Evolutionary conservation across 129 eudicot genomes (phyloP).

Genomic region (Mikania micrantha): DNA sequence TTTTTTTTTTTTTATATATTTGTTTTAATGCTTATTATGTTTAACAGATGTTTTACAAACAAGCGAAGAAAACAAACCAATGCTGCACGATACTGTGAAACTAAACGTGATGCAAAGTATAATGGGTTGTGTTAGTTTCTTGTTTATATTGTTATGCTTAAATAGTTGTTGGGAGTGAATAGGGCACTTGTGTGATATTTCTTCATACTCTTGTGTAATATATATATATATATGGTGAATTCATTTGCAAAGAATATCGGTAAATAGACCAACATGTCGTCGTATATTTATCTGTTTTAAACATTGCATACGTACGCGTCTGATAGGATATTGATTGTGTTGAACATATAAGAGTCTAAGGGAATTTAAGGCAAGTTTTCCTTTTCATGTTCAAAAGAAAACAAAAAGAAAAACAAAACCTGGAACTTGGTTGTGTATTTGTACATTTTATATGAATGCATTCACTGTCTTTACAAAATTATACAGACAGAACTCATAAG

Average conservation of each 20-base stretch:
- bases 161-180: slow-evolving; percentile 9
- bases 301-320: not conserved
- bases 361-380: too few species aligned
- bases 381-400: too few species aligned
- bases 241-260: not conserved
- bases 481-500: too few species aligned
- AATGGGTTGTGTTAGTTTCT: slow-evolving; percentile 4
- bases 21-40: too few species aligned
- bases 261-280: not conserved
- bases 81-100: slow-evolving; percentile 80
- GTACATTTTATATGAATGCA: too few species aligned
- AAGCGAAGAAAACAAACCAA: slow-evolving; percentile 92
- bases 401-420: too few species aligned
- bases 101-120: slow-evolving; percentile 1
- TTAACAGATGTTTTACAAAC: slow-evolving; percentile 96
- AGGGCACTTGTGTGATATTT: slow-evolving; percentile 1
- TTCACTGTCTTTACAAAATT: too few species aligned
- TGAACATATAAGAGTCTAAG: too few species aligned
- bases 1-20: too few species aligned
- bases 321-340: not conserved
- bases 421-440: too few species aligned
- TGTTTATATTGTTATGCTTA: not conserved
- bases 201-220: slow-evolving; percentile 18
- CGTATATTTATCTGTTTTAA: not conserved
- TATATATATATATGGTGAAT: slow-evolving; percentile 8